Evolutionary conservation across 495 filamentous ascomycete species (phyloP), one percentile per base, ranked within the genome.

Genomic region (Amniculicola lignicola): DNA sequence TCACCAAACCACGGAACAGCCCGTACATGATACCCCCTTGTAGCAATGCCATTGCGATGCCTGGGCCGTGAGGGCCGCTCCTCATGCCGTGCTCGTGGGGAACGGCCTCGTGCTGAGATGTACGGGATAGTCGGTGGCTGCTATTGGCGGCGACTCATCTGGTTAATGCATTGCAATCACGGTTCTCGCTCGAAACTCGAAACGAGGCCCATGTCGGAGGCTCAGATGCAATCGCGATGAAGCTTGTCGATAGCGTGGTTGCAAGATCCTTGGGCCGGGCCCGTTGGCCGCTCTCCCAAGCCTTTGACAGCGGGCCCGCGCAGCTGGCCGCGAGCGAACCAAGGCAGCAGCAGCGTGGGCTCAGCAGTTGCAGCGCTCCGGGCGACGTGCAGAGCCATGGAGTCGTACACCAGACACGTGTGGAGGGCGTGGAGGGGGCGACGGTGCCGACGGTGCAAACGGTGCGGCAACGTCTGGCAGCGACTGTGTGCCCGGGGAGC

Each of bases 341-440:
- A 2, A 43, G 49, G 23, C 54, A 58, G 54, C 46, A 51, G 46
- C 22, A 47, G 39, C 46, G 18, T 12, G 24, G 22, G 39, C 23
- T 10, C n/a, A 4, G 43, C 25, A 46, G n/a, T n/a, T n/a, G n/a
- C n/a, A n/a, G n/a, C n/a, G n/a, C n/a, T n/a, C n/a, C n/a, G n/a
- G n/a, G n/a, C n/a, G n/a, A n/a, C n/a, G n/a, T n/a, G n/a, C n/a
- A n/a, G n/a, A n/a, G n/a, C n/a, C n/a, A n/a, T n/a, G n/a, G n/a
- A n/a, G n/a, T n/a, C n/a, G n/a, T n/a, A n/a, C 56, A 59, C 48
- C 28, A 35, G 25, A 54, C 56, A 54, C 56, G 56, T 59, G 56
- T 29, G 49, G 11, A 16, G 38, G 5, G n/a, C 29, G 16, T 1
- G 18, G 33, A 23, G 2, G 14, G 27, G 25, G 4, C 15, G 15